Evolutionary conservation across 257 asterid genomes (phyloP), one percentile per base, ranked within the genome.

Genomic region (Nicotiana knightiana): DNA sequence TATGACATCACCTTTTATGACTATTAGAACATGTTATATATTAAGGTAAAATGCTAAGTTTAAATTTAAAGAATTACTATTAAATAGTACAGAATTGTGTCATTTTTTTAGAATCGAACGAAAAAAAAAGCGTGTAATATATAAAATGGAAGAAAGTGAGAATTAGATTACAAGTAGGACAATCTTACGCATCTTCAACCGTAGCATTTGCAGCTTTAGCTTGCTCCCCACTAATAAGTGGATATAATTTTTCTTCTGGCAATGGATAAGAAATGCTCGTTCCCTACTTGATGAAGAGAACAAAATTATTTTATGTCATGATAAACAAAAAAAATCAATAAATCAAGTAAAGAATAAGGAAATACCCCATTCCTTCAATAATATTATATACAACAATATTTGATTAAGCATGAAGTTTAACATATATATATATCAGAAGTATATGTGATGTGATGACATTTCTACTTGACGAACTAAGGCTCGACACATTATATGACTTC

Each of bases 101-200:
- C 6, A 53, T 6, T 58, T 58, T 17, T 18, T 0, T 28, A 28
- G 30, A 28, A 28, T 28, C 30, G 9, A 18, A 18, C 8, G 6
- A 18, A 58, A 58, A 18, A 18, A 26, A 18, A 58, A 58, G 3
- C 5, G n/a, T 18, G 4, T 58, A 28, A 7, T 58, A 58, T 18
- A 58, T 18, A 58, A 58, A 58, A 58, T n/a, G 4, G 4, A 5
- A 55, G 9, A 43, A 43, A 43, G 51, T 0, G 18, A 53, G 5
- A 13, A 53, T 15, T 53, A 13, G 58, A 53, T 58, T 18, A 6
- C 4, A 58, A 58, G 24, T 18, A 5, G n/a, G 18, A 55, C 9
- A 16, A 16, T 39, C 91, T 83, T 88, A 90, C 96, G 97, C 92
- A 0, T 86, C 87, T 0, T 30, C 4, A 3, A 59, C 61, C 0